A percentile compares a stretch with the other conserved stretches of the same genome.
Evolutionary conservation across 192 early-diverging fungal species (phyloP).

Genomic region (Coemansia sp.): DNA sequence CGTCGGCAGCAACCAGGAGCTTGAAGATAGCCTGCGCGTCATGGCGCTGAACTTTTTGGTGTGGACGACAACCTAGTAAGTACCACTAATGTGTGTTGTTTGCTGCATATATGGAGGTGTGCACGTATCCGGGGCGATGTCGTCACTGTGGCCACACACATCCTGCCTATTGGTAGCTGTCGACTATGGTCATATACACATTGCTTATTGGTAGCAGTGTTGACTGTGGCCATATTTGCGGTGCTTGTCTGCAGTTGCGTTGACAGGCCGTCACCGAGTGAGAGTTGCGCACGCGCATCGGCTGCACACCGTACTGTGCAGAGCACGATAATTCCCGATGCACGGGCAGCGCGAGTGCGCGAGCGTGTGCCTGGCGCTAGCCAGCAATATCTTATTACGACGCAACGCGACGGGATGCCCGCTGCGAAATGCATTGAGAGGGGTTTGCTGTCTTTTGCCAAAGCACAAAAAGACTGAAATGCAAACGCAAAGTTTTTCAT

Average conservation of each 20-base stretch:
- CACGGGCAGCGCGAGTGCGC: neutral
- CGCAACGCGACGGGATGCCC: neutral
- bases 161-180: too few species aligned
- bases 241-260: too few species aligned
- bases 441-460: too few species aligned
- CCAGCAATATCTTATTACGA: neutral
- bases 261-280: neutral
- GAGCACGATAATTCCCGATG: neutral
- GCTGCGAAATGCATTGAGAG: too few species aligned
- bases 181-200: too few species aligned
- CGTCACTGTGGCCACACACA: neutral
- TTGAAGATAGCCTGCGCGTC: conserved; percentile 70
- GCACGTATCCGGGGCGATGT: neutral
- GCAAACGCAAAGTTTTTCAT: conserved; percentile 4
- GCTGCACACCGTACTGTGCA: too few species aligned
- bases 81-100: conserved; percentile 9
- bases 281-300: neutral
- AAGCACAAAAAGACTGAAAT: neutral
- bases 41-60: conserved; percentile 76
- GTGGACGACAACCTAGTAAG: conserved; percentile 68
- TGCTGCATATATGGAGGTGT: neutral
- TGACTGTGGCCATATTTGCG: too few species aligned
- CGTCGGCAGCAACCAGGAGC: conserved; percentile 67
- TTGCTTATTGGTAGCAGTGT: too few species aligned
- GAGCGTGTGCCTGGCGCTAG: neutral